Percentiles rank a stretch among this genome's conserved stretches.
These are phyloP conservation scores for Kappamyces sp. DNA, from an alignment of 192 early-diverging fungal genomes.

Conservation along the genomic window DNA sequence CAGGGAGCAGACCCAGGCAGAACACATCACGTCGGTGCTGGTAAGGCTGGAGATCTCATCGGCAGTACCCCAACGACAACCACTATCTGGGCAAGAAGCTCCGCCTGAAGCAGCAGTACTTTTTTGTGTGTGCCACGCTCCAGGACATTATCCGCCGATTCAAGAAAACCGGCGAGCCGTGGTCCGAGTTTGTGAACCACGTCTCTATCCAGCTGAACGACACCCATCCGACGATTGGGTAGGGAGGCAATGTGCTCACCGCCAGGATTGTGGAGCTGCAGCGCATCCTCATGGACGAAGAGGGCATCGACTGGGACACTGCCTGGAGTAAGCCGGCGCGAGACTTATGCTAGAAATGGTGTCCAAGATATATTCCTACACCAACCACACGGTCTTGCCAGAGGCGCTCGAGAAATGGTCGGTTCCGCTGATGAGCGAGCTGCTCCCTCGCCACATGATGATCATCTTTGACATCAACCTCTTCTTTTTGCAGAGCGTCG, in stretches of 20 bases:
- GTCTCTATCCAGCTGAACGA: conserved; percentile 98
- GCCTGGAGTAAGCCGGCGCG: conserved; percentile 67
- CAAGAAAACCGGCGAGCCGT: conserved; percentile 76
- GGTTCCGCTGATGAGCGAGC: conserved; percentile 85
- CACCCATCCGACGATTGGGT: conserved; percentile 92
- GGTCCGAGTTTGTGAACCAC: conserved; percentile 85
- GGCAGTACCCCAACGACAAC: conserved; percentile 96
- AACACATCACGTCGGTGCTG: conserved; percentile 86
- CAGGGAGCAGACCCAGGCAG: conserved; percentile 83
- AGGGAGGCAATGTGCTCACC: background rate
- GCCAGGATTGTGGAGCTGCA: conserved; percentile 77
- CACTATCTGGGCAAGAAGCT: conserved; percentile 94
- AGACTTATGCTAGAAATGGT: conserved; percentile 34
- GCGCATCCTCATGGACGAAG: conserved; percentile 88
- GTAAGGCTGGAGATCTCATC: conserved; percentile 13
- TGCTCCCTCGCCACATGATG: conserved; percentile 95
- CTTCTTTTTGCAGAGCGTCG: conserved; percentile 93
- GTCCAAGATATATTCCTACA: conserved; percentile 90
- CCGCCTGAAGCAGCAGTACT: conserved; percentile 96
- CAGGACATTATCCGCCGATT: conserved; percentile 79
- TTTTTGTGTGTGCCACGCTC: conserved; percentile 32
- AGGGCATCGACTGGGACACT: conserved; percentile 86
- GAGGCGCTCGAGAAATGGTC: conserved; percentile 98
- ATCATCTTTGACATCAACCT: conserved; percentile 99
- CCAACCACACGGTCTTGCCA: conserved; percentile 98